Base-by-base conservation (phyloP, 179 eudicot genomes). In the Vitellaria paradoxa region DNA sequence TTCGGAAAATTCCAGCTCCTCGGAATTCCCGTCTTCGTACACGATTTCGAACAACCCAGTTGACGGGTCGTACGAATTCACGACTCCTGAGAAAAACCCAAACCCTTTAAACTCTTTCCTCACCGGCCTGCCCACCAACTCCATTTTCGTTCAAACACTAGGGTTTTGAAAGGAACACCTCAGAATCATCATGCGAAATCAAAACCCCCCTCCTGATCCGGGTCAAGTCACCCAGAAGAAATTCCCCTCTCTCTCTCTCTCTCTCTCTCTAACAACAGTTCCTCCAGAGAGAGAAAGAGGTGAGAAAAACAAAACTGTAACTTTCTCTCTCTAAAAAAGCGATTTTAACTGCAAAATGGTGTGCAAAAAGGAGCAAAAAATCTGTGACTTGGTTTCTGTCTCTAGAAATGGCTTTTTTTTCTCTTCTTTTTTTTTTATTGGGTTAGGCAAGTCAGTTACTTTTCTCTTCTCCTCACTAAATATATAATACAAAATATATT, bases 21-120 rank as follows among this genome's bases (percentile, higher is more conserved):
- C 98, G 23, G 85, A 87, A 84, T 86, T 92, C 0, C 98, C 95
- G 42, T 87, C 85, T 7, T 89, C 89, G 68, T 92, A 93, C 61
- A 72, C 45, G 76, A 92, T 81, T 69, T 80, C 79, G 78, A 81
- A 90, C 20, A 86, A 82, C n/a, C 91, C 89, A 76, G 92, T 80
- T 70, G 86, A 57, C 0, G 90, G 61, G 73, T 93, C 87, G 83
- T 68, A 92, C 1, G 93, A 86, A 23, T 86, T 71, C 18, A 93
- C 84, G 11, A 81, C 77, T 20, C 98, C 98, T 7, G 76, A 23
- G 40, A 72, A 88, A 73, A 84, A 77, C 74, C 92, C 95, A 59
- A 81, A 79, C 70, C 92, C 93, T 82, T 68, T 15, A 73, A 86
- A 84, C 73, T 87, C 82, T 72, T 89, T 92, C 79, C n/a, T 82